Conservation (phyloP, 1,139 yeast species). For the Saccharomyces hybrid region DNA sequence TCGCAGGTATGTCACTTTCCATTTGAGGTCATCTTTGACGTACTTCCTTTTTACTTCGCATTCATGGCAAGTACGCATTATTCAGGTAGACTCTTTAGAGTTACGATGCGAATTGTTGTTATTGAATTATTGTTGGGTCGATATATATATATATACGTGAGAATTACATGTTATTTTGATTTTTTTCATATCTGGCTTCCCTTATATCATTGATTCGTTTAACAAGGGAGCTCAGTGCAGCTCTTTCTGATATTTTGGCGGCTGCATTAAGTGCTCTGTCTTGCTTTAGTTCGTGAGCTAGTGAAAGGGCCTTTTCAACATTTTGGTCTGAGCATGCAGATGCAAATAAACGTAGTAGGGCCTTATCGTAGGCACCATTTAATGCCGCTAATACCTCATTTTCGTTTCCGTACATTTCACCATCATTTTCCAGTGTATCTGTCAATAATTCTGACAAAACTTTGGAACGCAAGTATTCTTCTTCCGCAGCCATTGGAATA, state of each 20-base stretch:
- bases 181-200: constrained; percentile 48
- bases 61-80: no score
- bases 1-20: not conserved
- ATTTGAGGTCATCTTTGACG: not conserved
- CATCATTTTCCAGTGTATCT: constrained; percentile 36
- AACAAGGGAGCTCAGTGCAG: constrained; percentile 59
- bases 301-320: constrained; percentile 57
- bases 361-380: constrained; percentile 56
- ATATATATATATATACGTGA: no score
- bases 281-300: constrained; percentile 62
- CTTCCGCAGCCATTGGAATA: constrained; percentile 33
- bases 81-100: no score
- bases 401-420: constrained; percentile 37
- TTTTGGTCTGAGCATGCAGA: constrained; percentile 64
- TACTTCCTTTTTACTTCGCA: not conserved
- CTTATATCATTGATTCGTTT: constrained; percentile 59
- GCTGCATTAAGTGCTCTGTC: constrained; percentile 83
- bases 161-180: no score
- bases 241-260: constrained; percentile 71
- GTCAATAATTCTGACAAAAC: constrained; percentile 32
- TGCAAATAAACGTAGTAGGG: constrained; percentile 68
- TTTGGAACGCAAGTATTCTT: constrained; percentile 36
- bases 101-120: no score
- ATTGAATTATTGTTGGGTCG: no score
- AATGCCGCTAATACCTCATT: constrained; percentile 44